Conservation (phyloP, 192 early-diverging fungal genomes). For the Linnemannia zychae region DNA sequence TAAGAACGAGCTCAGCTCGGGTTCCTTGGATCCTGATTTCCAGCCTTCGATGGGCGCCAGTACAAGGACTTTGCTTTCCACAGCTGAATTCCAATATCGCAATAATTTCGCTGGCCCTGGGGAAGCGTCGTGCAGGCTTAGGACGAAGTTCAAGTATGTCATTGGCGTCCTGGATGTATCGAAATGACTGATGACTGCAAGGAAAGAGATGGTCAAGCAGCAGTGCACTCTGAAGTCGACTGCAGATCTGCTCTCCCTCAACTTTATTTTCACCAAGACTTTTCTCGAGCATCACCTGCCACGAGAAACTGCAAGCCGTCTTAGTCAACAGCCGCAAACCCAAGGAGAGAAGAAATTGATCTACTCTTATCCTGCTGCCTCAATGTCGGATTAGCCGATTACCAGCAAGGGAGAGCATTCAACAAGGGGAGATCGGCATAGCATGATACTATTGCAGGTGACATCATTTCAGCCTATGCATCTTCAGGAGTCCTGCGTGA, state of each 20-base stretch:
- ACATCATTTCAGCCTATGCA: constrained; percentile 15
- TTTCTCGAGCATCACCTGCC: constrained; percentile 13
- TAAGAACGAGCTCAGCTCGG: neutral
- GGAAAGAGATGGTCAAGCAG: constrained; percentile 8
- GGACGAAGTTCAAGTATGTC: constrained; percentile 15
- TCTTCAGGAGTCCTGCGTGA: constrained; percentile 15
- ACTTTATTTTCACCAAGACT: constrained; percentile 13
- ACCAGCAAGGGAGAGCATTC: constrained; percentile 16
- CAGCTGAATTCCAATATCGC: constrained; percentile 1
- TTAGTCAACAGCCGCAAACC: neutral
- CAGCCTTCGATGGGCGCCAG: constrained; percentile 4
- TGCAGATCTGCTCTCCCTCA: constrained; percentile 23
- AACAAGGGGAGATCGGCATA: neutral
- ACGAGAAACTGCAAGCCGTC: neutral
- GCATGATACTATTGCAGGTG: constrained; percentile 1
- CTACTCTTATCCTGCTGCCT: constrained; percentile 13
- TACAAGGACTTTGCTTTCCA: constrained; percentile 9
- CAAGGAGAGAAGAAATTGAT: neutral
- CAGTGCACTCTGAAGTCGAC: neutral
- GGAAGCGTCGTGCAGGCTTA: constrained; percentile 9
- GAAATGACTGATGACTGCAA: neutral
- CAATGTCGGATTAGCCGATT: neutral
- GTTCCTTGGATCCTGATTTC: constrained; percentile 2
- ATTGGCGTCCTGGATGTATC: constrained; percentile 7
- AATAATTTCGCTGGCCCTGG: constrained; percentile 16